Conservation (phyloP, 1,284 basidiomycete genomes). For the Ceratobasidium sp. region DNA sequence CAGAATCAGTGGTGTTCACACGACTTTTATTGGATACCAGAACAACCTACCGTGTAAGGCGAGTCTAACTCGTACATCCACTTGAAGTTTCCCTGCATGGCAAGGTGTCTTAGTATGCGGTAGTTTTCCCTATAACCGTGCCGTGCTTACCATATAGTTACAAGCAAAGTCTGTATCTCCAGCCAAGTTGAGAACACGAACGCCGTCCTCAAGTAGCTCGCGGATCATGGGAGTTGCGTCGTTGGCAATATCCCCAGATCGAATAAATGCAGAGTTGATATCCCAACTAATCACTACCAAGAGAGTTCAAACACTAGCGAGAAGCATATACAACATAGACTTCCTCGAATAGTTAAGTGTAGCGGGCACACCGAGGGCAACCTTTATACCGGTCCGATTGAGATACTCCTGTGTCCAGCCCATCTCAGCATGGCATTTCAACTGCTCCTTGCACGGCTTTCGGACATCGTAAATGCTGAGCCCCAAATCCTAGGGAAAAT, state of each 20-base stretch:
- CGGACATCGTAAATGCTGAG: constrained; percentile 22
- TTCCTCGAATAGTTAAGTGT: constrained; percentile 11
- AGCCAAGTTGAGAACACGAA: constrained; percentile 23
- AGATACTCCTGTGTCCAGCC: constrained; percentile 21
- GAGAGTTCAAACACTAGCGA: no score
- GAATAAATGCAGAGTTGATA: constrained; percentile 10
- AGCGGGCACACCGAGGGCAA: constrained; percentile 10
- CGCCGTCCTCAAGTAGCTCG: constrained; percentile 21
- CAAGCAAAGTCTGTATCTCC: constrained; percentile 32
- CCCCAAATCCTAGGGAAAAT: background rate
- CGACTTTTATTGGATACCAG: background rate
- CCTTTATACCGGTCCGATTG: constrained; percentile 15
- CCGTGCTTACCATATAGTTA: constrained; percentile 12
- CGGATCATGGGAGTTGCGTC: constrained; percentile 26
- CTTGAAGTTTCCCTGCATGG: constrained; percentile 11
- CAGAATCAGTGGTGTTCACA: background rate
- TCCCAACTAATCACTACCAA: constrained; percentile 10
- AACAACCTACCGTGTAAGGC: constrained; percentile 2
- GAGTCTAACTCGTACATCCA: constrained; percentile 27
- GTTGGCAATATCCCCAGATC: constrained; percentile 11
- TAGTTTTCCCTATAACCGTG: background rate
- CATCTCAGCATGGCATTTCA: constrained; percentile 16
- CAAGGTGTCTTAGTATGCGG: background rate
- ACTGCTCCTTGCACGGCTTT: background rate
- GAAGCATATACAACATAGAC: background rate